These are phyloP conservation scores for Solanum hybrid DNA, from an alignment of 305 asterid genomes.

Conservation along the genomic window DNA sequence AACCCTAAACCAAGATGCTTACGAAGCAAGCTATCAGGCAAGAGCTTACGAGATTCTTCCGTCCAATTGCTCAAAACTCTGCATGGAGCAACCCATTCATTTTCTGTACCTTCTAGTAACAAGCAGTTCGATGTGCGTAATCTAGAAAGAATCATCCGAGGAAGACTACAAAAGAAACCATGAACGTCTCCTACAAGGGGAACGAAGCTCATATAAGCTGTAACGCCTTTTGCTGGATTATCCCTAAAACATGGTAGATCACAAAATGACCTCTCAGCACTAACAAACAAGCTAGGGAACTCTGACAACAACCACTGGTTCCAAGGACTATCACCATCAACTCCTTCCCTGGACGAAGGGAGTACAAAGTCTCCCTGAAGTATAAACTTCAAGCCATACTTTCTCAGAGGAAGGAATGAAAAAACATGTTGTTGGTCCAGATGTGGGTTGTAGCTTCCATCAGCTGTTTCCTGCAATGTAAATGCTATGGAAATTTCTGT, in stretches of 20 bases:
- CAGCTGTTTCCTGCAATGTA: slow-evolving; percentile 53
- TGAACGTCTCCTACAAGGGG: slow-evolving; percentile 27
- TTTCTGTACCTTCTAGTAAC: slow-evolving; percentile 49
- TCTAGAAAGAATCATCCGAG: slow-evolving; percentile 68
- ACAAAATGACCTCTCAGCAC: slow-evolving; percentile 66
- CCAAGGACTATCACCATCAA: slow-evolving; percentile 92
- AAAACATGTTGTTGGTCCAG: slow-evolving; percentile 84
- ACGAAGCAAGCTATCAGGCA: slow-evolving; percentile 58
- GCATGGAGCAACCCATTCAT: slow-evolving; percentile 83
- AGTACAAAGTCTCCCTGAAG: slow-evolving; percentile 91
- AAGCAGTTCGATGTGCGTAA: slow-evolving; percentile 73
- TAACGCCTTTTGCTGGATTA: slow-evolving; percentile 61
- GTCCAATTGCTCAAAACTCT: slow-evolving; percentile 85
- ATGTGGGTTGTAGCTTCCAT: slow-evolving; percentile 51
- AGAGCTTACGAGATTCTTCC: slow-evolving; percentile 49
- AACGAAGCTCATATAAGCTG: slow-evolving; percentile 73
- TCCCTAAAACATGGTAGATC: slow-evolving; percentile 69
- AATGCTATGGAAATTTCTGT: slow-evolving; percentile 88
- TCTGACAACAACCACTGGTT: slow-evolving; percentile 91
- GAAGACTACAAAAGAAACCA: slow-evolving; percentile 81
- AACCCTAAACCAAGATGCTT: slow-evolving; percentile 87
- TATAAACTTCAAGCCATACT: slow-evolving; percentile 83
- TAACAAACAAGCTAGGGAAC: slow-evolving; percentile 71
- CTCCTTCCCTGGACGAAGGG: slow-evolving; percentile 98
- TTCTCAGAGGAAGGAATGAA: slow-evolving; percentile 91